Evolutionary conservation across 1,139 yeast species (phyloP), one percentile per base, ranked within the genome.

Genomic region (Protomyces macrosporus): DNA sequence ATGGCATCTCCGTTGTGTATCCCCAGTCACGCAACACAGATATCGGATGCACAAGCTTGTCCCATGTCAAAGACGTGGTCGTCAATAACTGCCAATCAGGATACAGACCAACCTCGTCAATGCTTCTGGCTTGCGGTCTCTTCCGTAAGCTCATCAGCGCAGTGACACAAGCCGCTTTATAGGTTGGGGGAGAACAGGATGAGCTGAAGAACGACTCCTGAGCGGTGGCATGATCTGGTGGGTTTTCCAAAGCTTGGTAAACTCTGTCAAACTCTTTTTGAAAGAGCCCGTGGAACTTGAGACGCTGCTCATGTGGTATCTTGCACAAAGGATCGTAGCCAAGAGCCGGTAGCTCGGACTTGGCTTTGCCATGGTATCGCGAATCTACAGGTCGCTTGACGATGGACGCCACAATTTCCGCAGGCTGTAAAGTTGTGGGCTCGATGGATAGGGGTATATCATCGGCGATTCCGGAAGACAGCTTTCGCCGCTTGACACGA

Each of bases 11-110:
- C 14, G 37, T 37, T 16, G 53, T 37, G 48, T 60, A 60, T 16
- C 60, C 64, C 64, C 64, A 60, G 14, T 55, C 42, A 4, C 36
- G 50, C 14, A 60, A 52, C 36, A 48, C 52, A n/a, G n/a, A n/a
- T 51, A 30, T 32, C 10, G 60, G n/a, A 37, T 60, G 60, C 5
- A 60, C 48, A 23, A 60, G 53, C 10, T 53, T 16, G 9, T 12
- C 52, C 64, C 60, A 53, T 14, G 50, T 54, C 35, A 48, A 33
- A 3, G 39, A 30, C 12, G 10, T 34, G 23, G 50, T 10, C 45
- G 16, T 37, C 12, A 50, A 42, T 23, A 50, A 9, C 36, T 48
- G 39, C 52, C 53, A 51, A 23, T 34, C 42, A 10, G 55, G 60
- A 6, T 40, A 45, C 4, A 55, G 45, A 32, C 57, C 60, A 6